These are phyloP conservation scores for Lactifluus pinguis DNA, from an alignment of 768 basidiomycete species.

Conservation along the genomic window DNA sequence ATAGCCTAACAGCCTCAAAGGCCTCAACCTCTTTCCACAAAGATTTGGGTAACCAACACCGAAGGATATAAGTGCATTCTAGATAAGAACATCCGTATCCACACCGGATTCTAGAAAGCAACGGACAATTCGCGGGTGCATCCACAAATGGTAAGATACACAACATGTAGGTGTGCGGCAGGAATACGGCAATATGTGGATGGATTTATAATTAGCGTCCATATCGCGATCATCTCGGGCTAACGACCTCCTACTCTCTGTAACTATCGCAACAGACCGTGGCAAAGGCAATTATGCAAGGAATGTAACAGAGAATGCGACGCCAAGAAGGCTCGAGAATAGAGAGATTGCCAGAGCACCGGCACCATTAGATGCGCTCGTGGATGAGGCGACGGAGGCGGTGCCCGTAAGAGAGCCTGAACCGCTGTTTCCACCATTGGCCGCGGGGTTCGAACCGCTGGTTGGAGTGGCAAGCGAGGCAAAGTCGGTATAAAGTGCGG, in stretches of 20 bases:
- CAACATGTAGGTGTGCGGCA: not conserved
- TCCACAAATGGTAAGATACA: not conserved
- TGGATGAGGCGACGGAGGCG: not conserved
- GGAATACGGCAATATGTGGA: not conserved
- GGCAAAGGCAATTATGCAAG: not conserved
- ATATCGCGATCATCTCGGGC: not conserved
- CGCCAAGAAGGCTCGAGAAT: constrained; percentile 9
- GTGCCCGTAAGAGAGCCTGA: not conserved
- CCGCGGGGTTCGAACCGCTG: not conserved
- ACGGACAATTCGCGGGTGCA: not conserved
- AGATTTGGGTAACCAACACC: too few relatives aligned
- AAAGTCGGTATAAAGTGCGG: constrained; percentile 29
- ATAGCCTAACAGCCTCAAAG: too few relatives aligned
- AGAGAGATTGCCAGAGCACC: constrained; percentile 3
- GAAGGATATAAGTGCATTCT: too few relatives aligned
- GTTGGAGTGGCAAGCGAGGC: not conserved
- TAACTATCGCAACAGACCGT: not conserved
- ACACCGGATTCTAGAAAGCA: not conserved
- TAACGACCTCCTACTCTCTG: not conserved
- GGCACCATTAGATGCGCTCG: constrained; percentile 7
- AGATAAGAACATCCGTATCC: too few relatives aligned
- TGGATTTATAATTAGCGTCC: not conserved
- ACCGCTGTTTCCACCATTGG: not conserved
- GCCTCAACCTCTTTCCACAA: too few relatives aligned
- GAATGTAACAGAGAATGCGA: constrained; percentile 12